Base-by-base conservation (phyloP, 2,329 filamentous ascomycete genomes). In the Chaetomiaceae sp. region DNA sequence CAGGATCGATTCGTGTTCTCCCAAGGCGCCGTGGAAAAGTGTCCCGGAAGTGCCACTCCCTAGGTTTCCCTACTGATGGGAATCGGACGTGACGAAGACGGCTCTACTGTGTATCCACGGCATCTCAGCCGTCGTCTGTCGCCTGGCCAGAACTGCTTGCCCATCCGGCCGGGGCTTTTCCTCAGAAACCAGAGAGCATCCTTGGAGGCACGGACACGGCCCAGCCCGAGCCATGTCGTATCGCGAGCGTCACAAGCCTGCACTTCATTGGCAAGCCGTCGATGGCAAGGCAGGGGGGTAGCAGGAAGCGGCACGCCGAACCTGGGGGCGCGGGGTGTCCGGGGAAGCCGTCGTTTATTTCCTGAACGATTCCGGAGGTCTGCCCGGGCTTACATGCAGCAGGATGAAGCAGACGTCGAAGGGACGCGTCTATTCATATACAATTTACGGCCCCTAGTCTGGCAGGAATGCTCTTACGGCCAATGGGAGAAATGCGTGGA, bases 131-230 rank as follows among this genome's bases (percentile, higher is more conserved):
- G 10, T 29, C 14, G 10, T 11, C 27, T 29, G 24, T 27, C 24
- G 26, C 12, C 30, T 30, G 22, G 26, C 39, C 15, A 24, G 36
- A 38, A 35, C 42, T 49, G 20, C 38, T 33, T 26, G 36, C 42
- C 26, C 37, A 47, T n/a, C n/a, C 36, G 37, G 22, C 22, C 17
- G 32, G 41, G 29, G 37, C 45, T 36, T 26, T 35, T 30, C 44
- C 40, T 39, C 37, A 47, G 48, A 46, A 39, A 24, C 26, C 24
- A 19, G 39, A 48, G 49, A 48, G 53, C 47, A 46, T 46, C 42
- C 32, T 42, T 20, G 22, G 48, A 45, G 53, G 44, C 49, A 49
- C 49, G 47, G 58, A 61, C 56, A 59, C 57, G 58, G 59, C 56
- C 41, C 57, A 58, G 45, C 42, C 57, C 55, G 57, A 51, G 40